Conservation (phyloP, 768 basidiomycete genomes). For the Mycena rebaudengoi region DNA sequence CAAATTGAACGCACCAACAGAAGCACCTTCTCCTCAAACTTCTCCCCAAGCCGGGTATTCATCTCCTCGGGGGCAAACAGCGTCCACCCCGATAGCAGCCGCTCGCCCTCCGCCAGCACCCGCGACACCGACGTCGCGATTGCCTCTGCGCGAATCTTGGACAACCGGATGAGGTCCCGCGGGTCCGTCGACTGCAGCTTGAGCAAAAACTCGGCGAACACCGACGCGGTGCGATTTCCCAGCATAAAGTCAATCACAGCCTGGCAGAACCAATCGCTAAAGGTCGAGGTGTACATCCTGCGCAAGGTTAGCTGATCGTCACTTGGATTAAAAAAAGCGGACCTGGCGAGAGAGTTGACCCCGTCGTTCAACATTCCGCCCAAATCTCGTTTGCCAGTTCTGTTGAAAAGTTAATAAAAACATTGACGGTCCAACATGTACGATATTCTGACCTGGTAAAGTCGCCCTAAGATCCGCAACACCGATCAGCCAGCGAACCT, state of each 20-base stretch:
- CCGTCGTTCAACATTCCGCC: slow-evolving; percentile 94
- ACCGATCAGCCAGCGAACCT: slow-evolving; percentile 9
- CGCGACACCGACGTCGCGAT: slow-evolving; percentile 88
- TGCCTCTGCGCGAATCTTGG: slow-evolving; percentile 90
- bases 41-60: slow-evolving; percentile 74
- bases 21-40: slow-evolving; percentile 94
- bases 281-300: slow-evolving; percentile 88
- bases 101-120: slow-evolving; percentile 80
- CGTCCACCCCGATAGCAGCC: slow-evolving; percentile 89
- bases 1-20: slow-evolving; percentile 70
- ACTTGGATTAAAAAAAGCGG: slow-evolving; percentile 4
- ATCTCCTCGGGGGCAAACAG: slow-evolving; percentile 84
- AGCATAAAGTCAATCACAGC: slow-evolving; percentile 94
- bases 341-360: slow-evolving; percentile 91
- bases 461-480: slow-evolving; percentile 64
- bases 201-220: slow-evolving; percentile 93
- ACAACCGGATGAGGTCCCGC: slow-evolving; percentile 85
- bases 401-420: slow-evolving; percentile 38
- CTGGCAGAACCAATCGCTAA: slow-evolving; percentile 97
- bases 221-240: slow-evolving; percentile 84
- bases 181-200: slow-evolving; percentile 94
- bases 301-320: background rate
- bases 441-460: slow-evolving; percentile 82
- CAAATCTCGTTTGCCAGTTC: slow-evolving; percentile 96
- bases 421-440: too few relatives aligned